Conservation (phyloP, 208 protist species). For the Acanthamoeba castellanii region DNA sequence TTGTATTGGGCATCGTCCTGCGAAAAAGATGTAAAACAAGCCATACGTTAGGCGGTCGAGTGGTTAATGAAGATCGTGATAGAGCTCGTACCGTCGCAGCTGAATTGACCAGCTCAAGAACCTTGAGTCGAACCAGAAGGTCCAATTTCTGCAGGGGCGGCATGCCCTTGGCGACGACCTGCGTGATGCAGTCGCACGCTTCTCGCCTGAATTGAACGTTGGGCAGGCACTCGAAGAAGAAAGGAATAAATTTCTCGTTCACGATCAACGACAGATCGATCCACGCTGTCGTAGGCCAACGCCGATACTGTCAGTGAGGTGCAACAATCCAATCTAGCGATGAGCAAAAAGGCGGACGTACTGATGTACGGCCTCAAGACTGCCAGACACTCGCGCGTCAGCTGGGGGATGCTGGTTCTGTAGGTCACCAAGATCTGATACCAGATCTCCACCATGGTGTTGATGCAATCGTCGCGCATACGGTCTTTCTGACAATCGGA, state of each 20-base stretch:
- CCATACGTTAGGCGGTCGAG: too few species aligned
- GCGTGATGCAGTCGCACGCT: slow-evolving; percentile 79
- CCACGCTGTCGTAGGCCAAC: slow-evolving; percentile 70
- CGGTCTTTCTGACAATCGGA: slow-evolving; percentile 78
- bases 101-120: slow-evolving; percentile 39
- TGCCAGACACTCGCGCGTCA: slow-evolving; percentile 77
- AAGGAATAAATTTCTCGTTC: slow-evolving; percentile 81
- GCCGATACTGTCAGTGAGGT: neutral
- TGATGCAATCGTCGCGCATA: slow-evolving; percentile 79
- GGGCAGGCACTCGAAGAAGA: slow-evolving; percentile 80
- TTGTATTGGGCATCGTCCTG: slow-evolving; percentile 54
- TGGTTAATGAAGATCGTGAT: neutral
- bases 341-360: neutral
- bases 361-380: slow-evolving; percentile 80
- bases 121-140: slow-evolving; percentile 52
- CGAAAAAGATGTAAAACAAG: neutral
- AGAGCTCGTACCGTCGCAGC: slow-evolving; percentile 16
- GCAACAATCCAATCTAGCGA: neutral
- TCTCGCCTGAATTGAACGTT: slow-evolving; percentile 71
- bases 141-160: slow-evolving; percentile 65
- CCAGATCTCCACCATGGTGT: slow-evolving; percentile 78
- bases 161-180: slow-evolving; percentile 74
- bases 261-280: slow-evolving; percentile 83
- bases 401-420: slow-evolving; percentile 4
- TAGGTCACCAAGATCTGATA: slow-evolving; percentile 78